A percentile compares a stretch with the other conserved stretches of the same genome.
Conservation (phyloP, 139 green algal genomes). For the Nannochloris sp. region DNA sequence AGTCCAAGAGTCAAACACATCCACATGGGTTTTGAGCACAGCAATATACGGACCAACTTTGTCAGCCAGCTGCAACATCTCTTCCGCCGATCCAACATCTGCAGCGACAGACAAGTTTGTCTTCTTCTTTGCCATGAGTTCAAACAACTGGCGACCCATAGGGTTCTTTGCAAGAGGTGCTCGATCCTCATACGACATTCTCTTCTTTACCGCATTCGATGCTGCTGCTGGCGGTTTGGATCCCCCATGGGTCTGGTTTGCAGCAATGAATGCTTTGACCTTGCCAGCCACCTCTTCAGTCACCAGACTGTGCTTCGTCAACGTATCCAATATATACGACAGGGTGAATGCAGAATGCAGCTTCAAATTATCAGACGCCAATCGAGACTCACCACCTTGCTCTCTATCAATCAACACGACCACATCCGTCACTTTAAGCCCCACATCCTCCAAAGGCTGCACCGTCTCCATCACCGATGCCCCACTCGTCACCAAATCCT, state of each 20-base stretch:
- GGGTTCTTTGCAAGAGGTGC: slow-evolving; percentile 58
- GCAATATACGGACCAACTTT: slow-evolving; percentile 88
- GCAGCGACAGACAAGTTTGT: slow-evolving; percentile 95
- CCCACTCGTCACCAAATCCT: slow-evolving; percentile 95
- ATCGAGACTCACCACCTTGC: slow-evolving; percentile 78
- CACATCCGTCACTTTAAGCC: slow-evolving; percentile 67
- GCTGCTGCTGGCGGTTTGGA: slow-evolving; percentile 19
- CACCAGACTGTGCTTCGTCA: slow-evolving; percentile 51
- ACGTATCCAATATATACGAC: slow-evolving; percentile 53
- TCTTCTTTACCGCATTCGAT: slow-evolving; percentile 6
- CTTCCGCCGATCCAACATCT: slow-evolving; percentile 79
- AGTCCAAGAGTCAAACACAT: slow-evolving; percentile 75
- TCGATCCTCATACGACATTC: slow-evolving; percentile 70
- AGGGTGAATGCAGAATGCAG: slow-evolving; percentile 72
- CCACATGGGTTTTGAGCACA: slow-evolving; percentile 98
- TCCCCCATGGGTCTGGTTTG: slow-evolving; percentile 77
- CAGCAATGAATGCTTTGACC: slow-evolving; percentile 74
- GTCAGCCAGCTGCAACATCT: slow-evolving; percentile 88
- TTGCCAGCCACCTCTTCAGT: slow-evolving; percentile 37
- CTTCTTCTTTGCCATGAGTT: slow-evolving; percentile 88
- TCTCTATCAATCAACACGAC: slow-evolving; percentile 98
- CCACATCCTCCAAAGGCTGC: slow-evolving; percentile 73
- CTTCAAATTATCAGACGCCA: slow-evolving; percentile 57
- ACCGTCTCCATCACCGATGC: slow-evolving; percentile 95
- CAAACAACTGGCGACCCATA: slow-evolving; percentile 59